Evolutionary conservation across 352 stramenopile species (phyloP).

Genomic region (Elongisporangium anandrum): DNA sequence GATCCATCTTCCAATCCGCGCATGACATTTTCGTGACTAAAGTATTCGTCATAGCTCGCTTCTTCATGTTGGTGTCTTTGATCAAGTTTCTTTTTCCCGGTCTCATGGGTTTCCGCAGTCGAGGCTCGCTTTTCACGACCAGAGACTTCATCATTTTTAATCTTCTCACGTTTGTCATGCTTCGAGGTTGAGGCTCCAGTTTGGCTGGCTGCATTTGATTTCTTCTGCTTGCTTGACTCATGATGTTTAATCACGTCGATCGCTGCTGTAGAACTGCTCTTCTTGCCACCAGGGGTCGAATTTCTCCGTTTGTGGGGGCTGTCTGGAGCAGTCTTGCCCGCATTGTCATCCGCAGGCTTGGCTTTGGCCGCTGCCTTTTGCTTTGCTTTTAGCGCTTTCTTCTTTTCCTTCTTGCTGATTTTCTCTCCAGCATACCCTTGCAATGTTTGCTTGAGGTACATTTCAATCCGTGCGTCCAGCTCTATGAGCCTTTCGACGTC

Average conservation of each 20-base stretch:
- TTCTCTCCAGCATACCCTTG: background rate
- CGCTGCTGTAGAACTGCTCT: background rate
- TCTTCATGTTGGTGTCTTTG: constrained; percentile 1
- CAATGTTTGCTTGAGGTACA: background rate
- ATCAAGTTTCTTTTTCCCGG: background rate
- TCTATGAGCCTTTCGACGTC: background rate
- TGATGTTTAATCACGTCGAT: background rate
- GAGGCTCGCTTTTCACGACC: background rate
- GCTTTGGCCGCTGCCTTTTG: constrained; percentile 8
- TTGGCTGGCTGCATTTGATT: constrained; percentile 1
- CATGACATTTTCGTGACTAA: constrained; percentile 24
- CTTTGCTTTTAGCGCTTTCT: constrained; percentile 11
- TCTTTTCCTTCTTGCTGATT: constrained; percentile 1
- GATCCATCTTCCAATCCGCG: constrained; percentile 26
- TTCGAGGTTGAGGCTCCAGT: background rate
- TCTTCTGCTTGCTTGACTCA: constrained; percentile 5
- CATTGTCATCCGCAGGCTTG: constrained; percentile 8
- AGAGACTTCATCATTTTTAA: background rate
- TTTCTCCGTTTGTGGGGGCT: constrained; percentile 6
- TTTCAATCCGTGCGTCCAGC: background rate
- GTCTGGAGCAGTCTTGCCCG: constrained; percentile 12
- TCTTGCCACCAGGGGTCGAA: background rate
- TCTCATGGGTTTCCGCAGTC: constrained; percentile 1
- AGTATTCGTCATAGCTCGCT: constrained; percentile 32
- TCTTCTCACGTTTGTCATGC: background rate